A percentile compares a stretch with the other conserved stretches of the same genome.
phyloP scores from a whole-genome alignment of 805 yeast species.

The Candida schatavii region DNA sequence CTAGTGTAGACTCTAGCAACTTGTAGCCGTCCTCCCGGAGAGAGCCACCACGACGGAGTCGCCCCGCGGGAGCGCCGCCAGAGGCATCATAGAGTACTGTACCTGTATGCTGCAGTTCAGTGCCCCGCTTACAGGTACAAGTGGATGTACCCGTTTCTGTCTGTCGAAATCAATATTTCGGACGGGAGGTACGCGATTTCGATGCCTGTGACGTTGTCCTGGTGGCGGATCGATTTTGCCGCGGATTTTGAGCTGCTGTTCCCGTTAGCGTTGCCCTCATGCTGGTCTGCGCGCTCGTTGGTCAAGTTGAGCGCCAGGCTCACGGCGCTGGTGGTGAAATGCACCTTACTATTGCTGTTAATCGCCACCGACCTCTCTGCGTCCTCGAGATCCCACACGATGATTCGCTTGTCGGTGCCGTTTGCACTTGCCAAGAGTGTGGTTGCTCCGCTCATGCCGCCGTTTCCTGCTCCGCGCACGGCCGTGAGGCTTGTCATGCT shows the following conservation, averaged over 20 bases:
- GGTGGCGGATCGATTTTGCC: slow-evolving; percentile 25
- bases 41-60: too few species aligned
- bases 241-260: neutral
- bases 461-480: neutral
- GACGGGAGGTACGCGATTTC: slow-evolving; percentile 48
- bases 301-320: slow-evolving; percentile 11
- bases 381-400: slow-evolving; percentile 25
- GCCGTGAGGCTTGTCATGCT: slow-evolving; percentile 14
- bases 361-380: slow-evolving; percentile 16
- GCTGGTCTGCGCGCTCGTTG: slow-evolving; percentile 30
- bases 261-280: neutral
- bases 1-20: too few species aligned
- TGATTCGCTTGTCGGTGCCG: slow-evolving; percentile 20
- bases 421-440: slow-evolving; percentile 23
- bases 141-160: slow-evolving; percentile 63
- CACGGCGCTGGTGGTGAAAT: slow-evolving; percentile 10
- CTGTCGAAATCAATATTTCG: slow-evolving; percentile 62
- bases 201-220: slow-evolving; percentile 50
- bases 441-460: neutral
- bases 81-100: too few species aligned
- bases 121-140: slow-evolving; percentile 37
- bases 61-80: too few species aligned
- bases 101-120: too few species aligned
- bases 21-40: too few species aligned
- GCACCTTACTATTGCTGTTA: slow-evolving; percentile 6